phyloP scores from a whole-genome alignment of 129 eudicot genomes.

The Lonicera japonica region DNA sequence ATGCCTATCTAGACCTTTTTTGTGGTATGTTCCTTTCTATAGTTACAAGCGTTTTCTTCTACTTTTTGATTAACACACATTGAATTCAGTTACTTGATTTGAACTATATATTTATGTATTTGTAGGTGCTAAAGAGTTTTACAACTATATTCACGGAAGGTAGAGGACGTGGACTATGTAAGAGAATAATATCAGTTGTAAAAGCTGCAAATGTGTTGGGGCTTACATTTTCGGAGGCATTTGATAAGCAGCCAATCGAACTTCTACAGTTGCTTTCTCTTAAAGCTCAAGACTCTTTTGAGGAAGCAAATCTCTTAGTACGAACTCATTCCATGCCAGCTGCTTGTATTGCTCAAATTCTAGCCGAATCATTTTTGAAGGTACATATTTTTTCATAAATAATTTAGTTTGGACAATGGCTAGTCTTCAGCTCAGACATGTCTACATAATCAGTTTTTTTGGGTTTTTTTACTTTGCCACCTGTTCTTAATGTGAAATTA shows the following conservation, averaged over 20 bases:
- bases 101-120: constrained; percentile 13
- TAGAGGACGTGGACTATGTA: constrained; percentile 84
- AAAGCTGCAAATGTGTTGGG: constrained; percentile 89
- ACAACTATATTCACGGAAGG: constrained; percentile 55
- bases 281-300: constrained; percentile 96
- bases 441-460: neutral
- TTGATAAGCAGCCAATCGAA: constrained; percentile 77
- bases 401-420: too few species aligned
- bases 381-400: constrained; percentile 22
- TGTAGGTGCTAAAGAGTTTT: constrained; percentile 68
- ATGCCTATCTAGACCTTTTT: too few species aligned
- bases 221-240: constrained; percentile 81
- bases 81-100: neutral
- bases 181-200: constrained; percentile 72
- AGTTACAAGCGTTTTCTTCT: neutral
- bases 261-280: constrained; percentile 85
- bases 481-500: too few species aligned
- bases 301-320: constrained; percentile 75
- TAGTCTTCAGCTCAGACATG: too few species aligned
- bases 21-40: too few species aligned
- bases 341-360: constrained; percentile 82
- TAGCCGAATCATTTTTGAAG: constrained; percentile 93
- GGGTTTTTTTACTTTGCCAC: neutral
- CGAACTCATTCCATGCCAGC: constrained; percentile 93
- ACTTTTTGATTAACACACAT: neutral